Base-by-base conservation (phyloP, 495 filamentous ascomycete genomes). In the Penicillium malachiteum region DNA sequence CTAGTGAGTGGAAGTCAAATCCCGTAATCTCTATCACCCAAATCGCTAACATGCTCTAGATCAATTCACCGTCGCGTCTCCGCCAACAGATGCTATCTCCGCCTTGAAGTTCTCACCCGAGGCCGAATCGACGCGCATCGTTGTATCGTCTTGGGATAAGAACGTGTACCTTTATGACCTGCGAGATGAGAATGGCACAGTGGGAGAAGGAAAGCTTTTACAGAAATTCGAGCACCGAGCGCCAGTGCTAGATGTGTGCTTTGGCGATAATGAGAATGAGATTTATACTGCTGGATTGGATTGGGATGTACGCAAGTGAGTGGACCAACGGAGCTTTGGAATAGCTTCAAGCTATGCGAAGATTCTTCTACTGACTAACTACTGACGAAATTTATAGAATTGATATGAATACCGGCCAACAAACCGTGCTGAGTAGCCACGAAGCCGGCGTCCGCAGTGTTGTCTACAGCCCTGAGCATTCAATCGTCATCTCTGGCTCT, bases 121-220 rank as follows among this genome's bases (percentile, higher is more conserved):
- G 21, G 78, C 87, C 11, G 56, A 76, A 48, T 79, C 81, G 12
- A 87, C 82, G 43, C 82, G 83, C 49, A 79, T 98, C 32, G 83
- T 96, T 31, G 91, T 91, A 63, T 88, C 93, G 9, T 98, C 93
- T 52, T 98, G 94, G 94, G 94, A 97, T 71, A 90, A 85, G 71
- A 81, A 89, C 70, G 84, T 95, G 21, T 96, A 96, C 71, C 82
- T 96, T 40, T 98, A 98, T 78, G 88, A 96, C 63, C 80, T 82
- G 50, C 78, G 81, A 56, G 77, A 80, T 42, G 84, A 86, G 38
- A 81, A 84, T 55, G 84, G 81, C 9, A 52, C 31, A 37, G 57
- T 75, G 35, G 82, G 81, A 16, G 79, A 83, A 52, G 84, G 82
- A 5, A 77, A 75, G 50, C 80, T 95, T 17, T 65, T 91, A 18